Evolutionary conservation across 768 basidiomycete species (phyloP), one percentile per base, ranked within the genome.

Genomic region (Leccinum truebloodii): DNA sequence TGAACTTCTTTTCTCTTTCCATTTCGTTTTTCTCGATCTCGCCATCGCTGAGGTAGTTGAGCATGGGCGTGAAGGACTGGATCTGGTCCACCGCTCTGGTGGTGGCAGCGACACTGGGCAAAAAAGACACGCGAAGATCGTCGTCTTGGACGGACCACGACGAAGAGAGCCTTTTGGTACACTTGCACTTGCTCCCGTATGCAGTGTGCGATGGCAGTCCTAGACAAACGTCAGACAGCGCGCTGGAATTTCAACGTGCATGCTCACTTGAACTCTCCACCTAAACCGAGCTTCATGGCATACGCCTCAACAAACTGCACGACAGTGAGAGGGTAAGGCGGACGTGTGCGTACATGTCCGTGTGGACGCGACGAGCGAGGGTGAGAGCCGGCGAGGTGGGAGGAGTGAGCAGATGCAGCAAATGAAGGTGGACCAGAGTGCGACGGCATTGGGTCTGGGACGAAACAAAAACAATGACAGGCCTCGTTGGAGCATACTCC

Each of bases 171-270:
- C n/a, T n/a, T n/a, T n/a, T n/a, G n/a, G n/a, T n/a, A n/a, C n/a
- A n/a, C 95, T 60, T 95, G 89, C 6, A 95, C 84, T 78, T 99
- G 97, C 73, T 99, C 97, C 32, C 96, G 86, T 66, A 98, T 98
- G 20, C 89, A 89, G 72, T 98, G 96, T 0, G 94, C 88, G 61
- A 99, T 92, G 24, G 95, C 94, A 14, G 95, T 98, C 71, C 94
- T 96, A 65, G n/a, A 57, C 32, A 55, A 3, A 34, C 9, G 55
- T 75, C 22, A 72, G 58, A 37, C n/a, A 39, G 26, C 20, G 22
- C 46, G 48, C 6, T 9, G 14, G 22, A 54, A 48, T 39, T 52
- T 28, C 12, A 13, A 50, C 3, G 34, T 14, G 30, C n/a, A 41
- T 35, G 44, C 90, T 26, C 71, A 95, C 94, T 82, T 88, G 80